phyloP scores from a whole-genome alignment of 306 rosid species.

The Trichosanthes truncata region DNA sequence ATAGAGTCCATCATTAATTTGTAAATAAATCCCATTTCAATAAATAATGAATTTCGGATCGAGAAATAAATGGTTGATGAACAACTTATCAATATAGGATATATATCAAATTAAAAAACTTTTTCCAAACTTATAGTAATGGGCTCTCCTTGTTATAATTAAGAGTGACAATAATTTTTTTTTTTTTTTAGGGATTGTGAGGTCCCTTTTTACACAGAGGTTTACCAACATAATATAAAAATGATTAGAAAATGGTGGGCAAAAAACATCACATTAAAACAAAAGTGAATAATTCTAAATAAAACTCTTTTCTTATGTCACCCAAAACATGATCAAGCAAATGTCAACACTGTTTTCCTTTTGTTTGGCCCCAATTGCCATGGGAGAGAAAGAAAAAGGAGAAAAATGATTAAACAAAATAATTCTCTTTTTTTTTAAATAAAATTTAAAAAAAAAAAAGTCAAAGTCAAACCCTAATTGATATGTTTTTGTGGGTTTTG shows the following conservation, averaged over 20 bases:
- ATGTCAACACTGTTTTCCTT: background rate
- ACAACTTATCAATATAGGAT: background rate
- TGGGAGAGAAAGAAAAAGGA: background rate
- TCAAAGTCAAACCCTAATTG: conserved; percentile 7
- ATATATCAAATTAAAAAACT: too few relatives aligned
- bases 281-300: background rate
- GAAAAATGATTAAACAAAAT: background rate
- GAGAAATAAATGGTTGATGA: background rate
- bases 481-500: background rate
- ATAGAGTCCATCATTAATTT: background rate
- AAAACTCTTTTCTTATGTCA: background rate
- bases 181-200: background rate
- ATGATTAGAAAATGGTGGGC: conserved; percentile 5
- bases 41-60: background rate
- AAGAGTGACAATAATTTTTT: background rate
- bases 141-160: background rate
- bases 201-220: background rate
- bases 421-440: background rate
- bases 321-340: conserved; percentile 3
- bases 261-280: background rate
- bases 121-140: background rate
- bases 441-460: background rate
- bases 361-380: background rate
- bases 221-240: background rate
- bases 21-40: background rate